Conservation (phyloP, 1,284 basidiomycete species). For the Cutaneotrichosporon arboriforme region DNA sequence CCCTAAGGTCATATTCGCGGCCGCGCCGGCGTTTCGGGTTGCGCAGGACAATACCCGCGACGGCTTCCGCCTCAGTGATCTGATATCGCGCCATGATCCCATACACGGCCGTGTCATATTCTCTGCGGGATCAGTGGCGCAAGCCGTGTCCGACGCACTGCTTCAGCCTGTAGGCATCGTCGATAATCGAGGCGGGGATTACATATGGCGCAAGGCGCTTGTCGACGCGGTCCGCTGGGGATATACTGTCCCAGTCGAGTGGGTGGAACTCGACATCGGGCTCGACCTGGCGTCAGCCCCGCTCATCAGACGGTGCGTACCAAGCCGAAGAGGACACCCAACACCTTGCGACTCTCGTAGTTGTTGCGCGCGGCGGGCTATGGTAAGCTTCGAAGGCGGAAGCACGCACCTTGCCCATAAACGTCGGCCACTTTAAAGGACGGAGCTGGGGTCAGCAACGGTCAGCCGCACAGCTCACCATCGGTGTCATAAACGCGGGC, state of each 20-base stretch:
- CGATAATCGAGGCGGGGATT: conserved; percentile 17
- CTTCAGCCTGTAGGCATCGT: conserved; percentile 22
- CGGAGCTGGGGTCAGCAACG: conserved; percentile 8
- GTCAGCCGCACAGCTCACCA: neutral
- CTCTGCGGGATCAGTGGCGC: neutral
- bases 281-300: neutral
- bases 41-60: conserved; percentile 22
- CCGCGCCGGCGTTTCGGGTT: conserved; percentile 13
- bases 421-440: conserved; percentile 24
- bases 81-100: conserved; percentile 19
- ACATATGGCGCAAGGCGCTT: conserved; percentile 11
- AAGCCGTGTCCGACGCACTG: conserved; percentile 4
- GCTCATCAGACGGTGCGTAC: conserved; percentile 9
- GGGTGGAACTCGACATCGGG: neutral
- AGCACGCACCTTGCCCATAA: conserved; percentile 22
- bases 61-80: conserved; percentile 25
- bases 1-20: conserved; percentile 21
- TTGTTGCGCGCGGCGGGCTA: conserved; percentile 4
- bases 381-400: neutral
- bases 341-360: conserved; percentile 18
- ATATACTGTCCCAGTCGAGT: neutral
- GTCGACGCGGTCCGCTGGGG: conserved; percentile 4
- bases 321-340: conserved; percentile 21
- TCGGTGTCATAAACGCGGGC: neutral
- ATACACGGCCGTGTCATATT: conserved; percentile 9